A percentile compares a stretch with the other conserved stretches of the same genome.
Evolutionary conservation across 768 basidiomycete genomes (phyloP).

Genomic region (Tylopilus sp.): DNA sequence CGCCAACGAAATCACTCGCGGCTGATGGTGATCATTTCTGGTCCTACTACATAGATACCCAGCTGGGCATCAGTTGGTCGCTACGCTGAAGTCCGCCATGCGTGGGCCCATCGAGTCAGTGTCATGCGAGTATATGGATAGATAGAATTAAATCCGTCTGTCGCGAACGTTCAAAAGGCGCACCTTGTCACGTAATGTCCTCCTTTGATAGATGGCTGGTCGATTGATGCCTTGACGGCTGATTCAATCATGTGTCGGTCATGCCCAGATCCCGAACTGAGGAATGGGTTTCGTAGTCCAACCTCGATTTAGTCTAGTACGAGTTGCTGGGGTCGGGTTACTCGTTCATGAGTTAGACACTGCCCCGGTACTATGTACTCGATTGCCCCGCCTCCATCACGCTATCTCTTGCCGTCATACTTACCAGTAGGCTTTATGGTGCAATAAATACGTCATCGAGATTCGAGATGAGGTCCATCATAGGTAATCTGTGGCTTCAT

Average conservation of each 20-base stretch:
- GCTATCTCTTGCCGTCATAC: too few relatives aligned
- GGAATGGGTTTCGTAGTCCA: not conserved
- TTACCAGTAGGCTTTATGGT: not conserved
- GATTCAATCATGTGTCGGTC: not conserved
- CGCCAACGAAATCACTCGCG: not conserved
- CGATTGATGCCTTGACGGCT: not conserved
- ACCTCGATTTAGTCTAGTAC: not conserved
- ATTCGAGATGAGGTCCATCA: not conserved
- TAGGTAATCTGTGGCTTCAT: not conserved
- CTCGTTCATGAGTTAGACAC: not conserved
- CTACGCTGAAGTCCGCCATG: not conserved
- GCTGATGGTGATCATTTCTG: not conserved
- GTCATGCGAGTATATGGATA: not conserved
- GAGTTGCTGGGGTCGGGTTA: not conserved
- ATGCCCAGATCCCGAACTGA: not conserved
- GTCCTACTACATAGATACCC: not conserved
- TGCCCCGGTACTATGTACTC: not conserved
- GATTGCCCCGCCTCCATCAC: too few relatives aligned
- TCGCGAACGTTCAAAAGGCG: not conserved
- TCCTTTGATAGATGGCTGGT: not conserved
- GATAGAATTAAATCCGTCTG: not conserved
- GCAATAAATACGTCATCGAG: not conserved
- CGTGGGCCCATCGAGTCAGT: too few relatives aligned
- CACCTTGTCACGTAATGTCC: not conserved
- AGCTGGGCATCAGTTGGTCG: not conserved